Evolutionary conservation across 768 basidiomycete species (phyloP), one percentile per base, ranked within the genome.

Genomic region (Leccinum subgranulosum): DNA sequence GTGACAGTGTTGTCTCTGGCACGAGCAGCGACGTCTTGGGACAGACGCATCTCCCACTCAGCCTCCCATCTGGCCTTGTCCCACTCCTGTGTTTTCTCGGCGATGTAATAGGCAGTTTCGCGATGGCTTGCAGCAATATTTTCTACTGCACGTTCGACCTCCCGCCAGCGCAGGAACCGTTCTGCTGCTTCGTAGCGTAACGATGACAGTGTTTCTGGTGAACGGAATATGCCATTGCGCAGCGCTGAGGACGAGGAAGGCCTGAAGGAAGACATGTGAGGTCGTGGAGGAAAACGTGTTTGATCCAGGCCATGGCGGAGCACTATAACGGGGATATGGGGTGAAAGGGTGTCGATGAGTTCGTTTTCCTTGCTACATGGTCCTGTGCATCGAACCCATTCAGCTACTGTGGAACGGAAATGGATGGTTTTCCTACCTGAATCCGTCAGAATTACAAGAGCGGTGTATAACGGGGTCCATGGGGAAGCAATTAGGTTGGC

Each of bases 81-180:
- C 87, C 86, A 88, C 3, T 63, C 67, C 12, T 68, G 57, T 46
- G 55, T 28, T 55, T 53, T 68, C 66, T 58, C 68, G 53, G 60
- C 63, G 19, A 67, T 48, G 53, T 59, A 58, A 15, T 54, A 55
- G 21, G 51, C 47, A 6, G 56, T 70, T 56, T 70, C 72, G 3
- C 72, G 70, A 54, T 64, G 69, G 3, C 59, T 61, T 52, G 60
- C 65, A 34, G 73, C 73, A 41, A 84, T 75, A 34, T 72, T 72
- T 57, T 78, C 76, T 6, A 82, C 80, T 11, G 80, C 81, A 19
- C 79, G 76, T 60, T 87, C 84, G 27, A 89, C 81, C 66, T 88
- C 88, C 31, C 86, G 76, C 88, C 88, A 90, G 29, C 81, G 80
- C 55, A 88, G 68, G 69, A 88, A 90, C 19, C 88, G 80, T 56